Evolutionary conservation across 176 grass and related monocot genomes (phyloP), one percentile per base, ranked within the genome.

Genomic region (Paspalum notatum): DNA sequence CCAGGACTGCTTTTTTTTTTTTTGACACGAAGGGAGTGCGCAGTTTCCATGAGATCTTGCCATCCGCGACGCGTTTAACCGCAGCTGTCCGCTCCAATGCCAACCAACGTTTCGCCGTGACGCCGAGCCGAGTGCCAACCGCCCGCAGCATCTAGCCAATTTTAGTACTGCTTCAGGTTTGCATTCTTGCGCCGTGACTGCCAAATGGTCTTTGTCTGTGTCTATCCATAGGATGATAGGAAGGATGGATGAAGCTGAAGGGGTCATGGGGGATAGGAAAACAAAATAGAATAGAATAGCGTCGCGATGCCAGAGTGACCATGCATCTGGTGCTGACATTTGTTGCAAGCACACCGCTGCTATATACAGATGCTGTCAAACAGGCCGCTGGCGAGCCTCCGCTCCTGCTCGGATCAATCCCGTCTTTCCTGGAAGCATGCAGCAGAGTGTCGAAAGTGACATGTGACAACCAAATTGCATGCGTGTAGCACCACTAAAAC

Each of bases 121-220:
- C 62, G 4, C 46, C 80, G 44, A 73, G 68, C 56, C 57, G 57
- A 22, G 18, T 12, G 68, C 46, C 69, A 74, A 43, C 54, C 44
- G 37, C 11, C 17, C 18, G 27, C 18, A 20, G 5, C 80, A 14
- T 7, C 13, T 49, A 40, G 47, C 47, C 16, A 4, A 18, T 40
- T 41, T 47, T 12, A 21, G 0, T 15, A 5, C 37, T 60, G 57
- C 46, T 40, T 20, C 45, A 18, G 10, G 32, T 64, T 43, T 74
- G 57, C 45, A 41, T 16, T 38, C 17, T 39, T 40, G 8, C 56
- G 27, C 4, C 53, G 39, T 61, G 43, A 1, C 66, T 7, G 12
- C 18, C 79, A 54, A 55, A 71, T 22, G 55, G 8, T 9, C 6
- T 25, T 47, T 69, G 49, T 66, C 7, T 62, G 7, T 12, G 1